Evolutionary conservation across 495 filamentous ascomycete species (phyloP).

Genomic region (Antarctomyces pellizariae): DNA sequence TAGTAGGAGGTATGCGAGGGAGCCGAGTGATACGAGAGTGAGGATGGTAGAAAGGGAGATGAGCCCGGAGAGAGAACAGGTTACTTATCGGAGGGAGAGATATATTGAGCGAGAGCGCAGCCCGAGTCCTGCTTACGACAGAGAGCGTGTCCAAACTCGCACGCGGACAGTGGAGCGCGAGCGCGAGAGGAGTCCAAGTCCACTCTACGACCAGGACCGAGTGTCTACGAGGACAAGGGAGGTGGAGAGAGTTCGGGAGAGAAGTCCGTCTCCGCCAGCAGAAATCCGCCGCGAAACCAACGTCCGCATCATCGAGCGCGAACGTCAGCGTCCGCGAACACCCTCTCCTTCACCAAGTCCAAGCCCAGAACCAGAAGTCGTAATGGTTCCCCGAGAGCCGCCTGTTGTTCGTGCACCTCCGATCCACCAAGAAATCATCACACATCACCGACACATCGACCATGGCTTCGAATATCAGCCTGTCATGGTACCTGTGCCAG

Average conservation of each 20-base stretch:
- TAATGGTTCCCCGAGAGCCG: constrained; percentile 12
- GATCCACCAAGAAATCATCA: constrained; percentile 62
- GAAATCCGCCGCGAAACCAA: constrained; percentile 2
- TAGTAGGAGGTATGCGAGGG: not conserved
- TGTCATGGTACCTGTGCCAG: constrained; percentile 5
- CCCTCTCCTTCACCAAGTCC: constrained; percentile 22
- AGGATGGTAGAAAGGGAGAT: constrained; percentile 5
- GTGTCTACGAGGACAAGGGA: constrained; percentile 10
- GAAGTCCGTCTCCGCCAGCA: constrained; percentile 11
- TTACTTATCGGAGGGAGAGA: constrained; percentile 17
- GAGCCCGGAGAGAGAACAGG: constrained; percentile 13
- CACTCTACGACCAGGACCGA: constrained; percentile 14
- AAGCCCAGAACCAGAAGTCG: not conserved
- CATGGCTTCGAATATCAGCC: constrained; percentile 29
- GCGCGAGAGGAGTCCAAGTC: constrained; percentile 20
- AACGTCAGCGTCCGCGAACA: constrained; percentile 15
- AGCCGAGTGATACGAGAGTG: not conserved
- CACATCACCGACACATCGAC: constrained; percentile 70
- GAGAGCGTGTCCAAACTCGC: too few relatives aligned
- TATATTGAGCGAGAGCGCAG: constrained; percentile 14
- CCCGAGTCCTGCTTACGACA: constrained; percentile 1
- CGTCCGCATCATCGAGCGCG: constrained; percentile 9
- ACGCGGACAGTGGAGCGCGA: constrained; percentile 21
- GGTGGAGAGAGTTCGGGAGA: constrained; percentile 9
- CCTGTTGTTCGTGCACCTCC: constrained; percentile 38